A percentile compares a stretch with the other conserved stretches of the same genome.
These are phyloP conservation scores for Psidium friedrichsthalianum DNA, from an alignment of 345 rosid species.

Conservation along the genomic window DNA sequence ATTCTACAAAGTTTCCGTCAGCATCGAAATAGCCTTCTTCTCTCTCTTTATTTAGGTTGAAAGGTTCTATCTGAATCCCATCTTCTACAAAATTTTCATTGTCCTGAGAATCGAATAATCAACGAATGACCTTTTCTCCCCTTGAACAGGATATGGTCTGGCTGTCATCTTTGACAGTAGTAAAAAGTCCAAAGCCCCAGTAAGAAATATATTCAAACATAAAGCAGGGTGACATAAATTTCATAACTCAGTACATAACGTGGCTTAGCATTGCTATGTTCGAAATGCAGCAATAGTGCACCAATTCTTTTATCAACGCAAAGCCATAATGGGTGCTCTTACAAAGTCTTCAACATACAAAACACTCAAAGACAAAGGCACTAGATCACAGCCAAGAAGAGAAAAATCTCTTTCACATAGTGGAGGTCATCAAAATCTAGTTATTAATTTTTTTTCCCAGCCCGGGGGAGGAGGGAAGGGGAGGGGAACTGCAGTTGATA, in stretches of 20 bases:
- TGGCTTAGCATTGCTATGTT: not conserved
- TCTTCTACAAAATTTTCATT: constrained; percentile 67
- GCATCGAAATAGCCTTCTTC: constrained; percentile 97
- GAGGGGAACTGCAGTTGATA: too few relatives aligned
- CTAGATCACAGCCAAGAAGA: not conserved
- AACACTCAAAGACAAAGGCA: not conserved
- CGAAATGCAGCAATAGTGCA: not conserved
- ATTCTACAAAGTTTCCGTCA: constrained; percentile 84
- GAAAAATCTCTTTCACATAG: not conserved
- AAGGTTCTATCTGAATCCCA: constrained; percentile 91
- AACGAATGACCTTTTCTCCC: constrained; percentile 14
- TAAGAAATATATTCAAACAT: not conserved
- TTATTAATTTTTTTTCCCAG: not conserved
- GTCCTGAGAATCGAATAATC: constrained; percentile 41
- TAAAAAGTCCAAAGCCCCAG: not conserved
- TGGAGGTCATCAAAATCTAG: not conserved
- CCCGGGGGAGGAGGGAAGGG: not conserved
- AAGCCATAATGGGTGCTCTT: not conserved
- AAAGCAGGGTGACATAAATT: not conserved
- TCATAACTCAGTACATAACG: not conserved
- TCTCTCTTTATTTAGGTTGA: constrained; percentile 80
- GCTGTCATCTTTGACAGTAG: not conserved
- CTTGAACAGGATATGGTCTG: not conserved
- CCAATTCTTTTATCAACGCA: not conserved
- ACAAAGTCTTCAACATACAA: not conserved